Percentiles rank a stretch among this genome's conserved stretches.
Evolutionary conservation across 768 basidiomycete genomes (phyloP).

Genomic region (Xerocomus potaroensis): DNA sequence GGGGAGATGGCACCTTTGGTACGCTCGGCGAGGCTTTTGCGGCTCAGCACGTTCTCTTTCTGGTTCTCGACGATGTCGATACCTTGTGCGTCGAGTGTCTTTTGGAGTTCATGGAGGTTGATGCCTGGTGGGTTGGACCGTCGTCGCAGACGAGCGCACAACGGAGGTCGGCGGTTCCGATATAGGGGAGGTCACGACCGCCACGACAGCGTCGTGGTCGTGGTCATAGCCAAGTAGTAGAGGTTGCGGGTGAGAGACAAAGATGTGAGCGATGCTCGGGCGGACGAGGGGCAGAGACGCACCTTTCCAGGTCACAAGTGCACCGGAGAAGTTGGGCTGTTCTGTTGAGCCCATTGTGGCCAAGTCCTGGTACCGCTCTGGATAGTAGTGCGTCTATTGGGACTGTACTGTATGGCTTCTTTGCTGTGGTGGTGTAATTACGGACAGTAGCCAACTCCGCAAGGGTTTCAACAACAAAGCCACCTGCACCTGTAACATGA

Average conservation of each 20-base stretch:
- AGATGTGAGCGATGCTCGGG: background rate
- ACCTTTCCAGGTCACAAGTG: conserved; percentile 92
- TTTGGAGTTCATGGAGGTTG: conserved; percentile 86
- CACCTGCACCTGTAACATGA: too few relatives aligned
- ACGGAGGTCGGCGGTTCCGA: too few relatives aligned
- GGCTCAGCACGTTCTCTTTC: conserved; percentile 92
- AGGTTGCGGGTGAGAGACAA: background rate
- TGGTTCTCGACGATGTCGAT: conserved; percentile 97
- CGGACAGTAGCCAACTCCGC: too few relatives aligned
- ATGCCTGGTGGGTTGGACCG: conserved; percentile 68
- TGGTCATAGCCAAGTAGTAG: too few relatives aligned
- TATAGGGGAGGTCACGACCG: too few relatives aligned
- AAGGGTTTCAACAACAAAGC: too few relatives aligned
- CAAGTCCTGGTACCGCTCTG: too few relatives aligned
- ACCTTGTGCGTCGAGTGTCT: conserved; percentile 87
- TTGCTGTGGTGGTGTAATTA: too few relatives aligned
- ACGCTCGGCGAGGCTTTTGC: conserved; percentile 91
- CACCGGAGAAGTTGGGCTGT: conserved; percentile 83
- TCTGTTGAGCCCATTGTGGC: conserved; percentile 37
- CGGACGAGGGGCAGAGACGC: conserved; percentile 9
- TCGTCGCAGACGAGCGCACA: background rate
- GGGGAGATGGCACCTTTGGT: conserved; percentile 69
- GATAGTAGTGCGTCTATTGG: too few relatives aligned
- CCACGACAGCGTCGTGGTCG: too few relatives aligned
- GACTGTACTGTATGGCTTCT: too few relatives aligned